Base-by-base conservation (phyloP, 768 basidiomycete species). In the Naganishia antarctica region DNA sequence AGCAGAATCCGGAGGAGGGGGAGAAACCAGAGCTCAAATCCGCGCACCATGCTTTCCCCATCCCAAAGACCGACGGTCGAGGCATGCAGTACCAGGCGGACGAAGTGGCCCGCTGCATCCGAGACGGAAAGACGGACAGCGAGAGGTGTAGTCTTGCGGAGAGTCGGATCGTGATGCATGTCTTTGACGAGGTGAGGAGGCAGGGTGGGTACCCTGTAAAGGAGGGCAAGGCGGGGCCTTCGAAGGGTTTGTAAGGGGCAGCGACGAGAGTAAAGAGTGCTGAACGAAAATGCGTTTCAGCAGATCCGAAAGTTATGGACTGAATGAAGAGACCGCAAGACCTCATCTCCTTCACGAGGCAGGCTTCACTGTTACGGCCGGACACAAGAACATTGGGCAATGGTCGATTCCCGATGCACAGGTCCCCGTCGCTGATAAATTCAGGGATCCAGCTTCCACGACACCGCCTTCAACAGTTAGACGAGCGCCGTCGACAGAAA, bases 11-110 rank as follows among this genome's bases (percentile, higher is more conserved):
- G n/a, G 16, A 32, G 6, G 57, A 64, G 12, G 59, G 40, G 12
- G 47, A 50, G 13, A n/a, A 41, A 16, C 21, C 46, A 23, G 16
- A 48, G 29, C 41, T 49, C 73, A 84, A 80, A 48, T 81, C 77
- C 64, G 75, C 70, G 28, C 84, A 87, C 66, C 80, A 84, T 40
- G 44, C 62, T 32, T 37, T 21, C 43, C 70, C 75, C 0, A 64
- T 72, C 31, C 69, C 61, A 15, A 32, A 59, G 5, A 46, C 28
- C 4, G 74, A 71, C 31, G 89, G 88, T 11, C 80, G 79, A 34
- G 91, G 90, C 8, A 89, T 84, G 87, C 84, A 89, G 75, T 93
- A 86, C 76, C 84, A 92, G 76, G 90, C 90, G 3, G 91, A 93
- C 70, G 90, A 92, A 65, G 89, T 90, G 12, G 90, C 88, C 18